Conservation (phyloP, 106 monocot genomes). For the Dactylorhiza incarnata region DNA sequence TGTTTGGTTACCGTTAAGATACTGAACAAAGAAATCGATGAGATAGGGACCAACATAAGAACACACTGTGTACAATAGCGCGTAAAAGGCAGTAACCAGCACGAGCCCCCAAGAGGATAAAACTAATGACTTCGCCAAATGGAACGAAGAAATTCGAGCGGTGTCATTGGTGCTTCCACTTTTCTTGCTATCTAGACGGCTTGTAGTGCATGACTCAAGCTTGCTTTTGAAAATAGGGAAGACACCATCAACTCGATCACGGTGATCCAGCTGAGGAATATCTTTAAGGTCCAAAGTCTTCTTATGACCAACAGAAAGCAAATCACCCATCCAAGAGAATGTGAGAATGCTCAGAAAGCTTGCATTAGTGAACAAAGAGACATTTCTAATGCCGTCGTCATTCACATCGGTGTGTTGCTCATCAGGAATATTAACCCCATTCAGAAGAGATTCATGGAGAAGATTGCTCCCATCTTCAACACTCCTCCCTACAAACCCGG, state of each 20-base stretch:
- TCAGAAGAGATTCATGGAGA: conserved; percentile 56
- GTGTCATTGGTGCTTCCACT: neutral
- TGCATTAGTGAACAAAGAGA: conserved; percentile 23
- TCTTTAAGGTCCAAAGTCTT: conserved; percentile 44
- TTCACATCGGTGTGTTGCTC: neutral
- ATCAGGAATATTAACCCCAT: neutral
- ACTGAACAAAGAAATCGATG: conserved; percentile 35
- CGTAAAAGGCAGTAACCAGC: conserved; percentile 15
- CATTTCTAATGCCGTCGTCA: neutral
- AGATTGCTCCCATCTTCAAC: conserved; percentile 8
- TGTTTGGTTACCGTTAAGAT: conserved; percentile 19
- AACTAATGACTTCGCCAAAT: conserved; percentile 20
- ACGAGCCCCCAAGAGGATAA: conserved; percentile 20
- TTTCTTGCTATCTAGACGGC: neutral
- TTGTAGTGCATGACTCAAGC: conserved; percentile 8
- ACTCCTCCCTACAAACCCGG: conserved; percentile 36
- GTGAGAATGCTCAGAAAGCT: conserved; percentile 36
- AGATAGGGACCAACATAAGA: conserved; percentile 39
- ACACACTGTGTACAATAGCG: conserved; percentile 16
- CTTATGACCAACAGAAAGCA: conserved; percentile 35
- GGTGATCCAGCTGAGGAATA: conserved; percentile 26
- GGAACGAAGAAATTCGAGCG: neutral
- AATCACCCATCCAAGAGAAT: conserved; percentile 48
- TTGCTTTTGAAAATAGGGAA: conserved; percentile 24
- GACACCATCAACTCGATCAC: conserved; percentile 20